Conservation (phyloP, 2,329 filamentous ascomycete genomes). For the Exophiala alcalophila region DNA sequence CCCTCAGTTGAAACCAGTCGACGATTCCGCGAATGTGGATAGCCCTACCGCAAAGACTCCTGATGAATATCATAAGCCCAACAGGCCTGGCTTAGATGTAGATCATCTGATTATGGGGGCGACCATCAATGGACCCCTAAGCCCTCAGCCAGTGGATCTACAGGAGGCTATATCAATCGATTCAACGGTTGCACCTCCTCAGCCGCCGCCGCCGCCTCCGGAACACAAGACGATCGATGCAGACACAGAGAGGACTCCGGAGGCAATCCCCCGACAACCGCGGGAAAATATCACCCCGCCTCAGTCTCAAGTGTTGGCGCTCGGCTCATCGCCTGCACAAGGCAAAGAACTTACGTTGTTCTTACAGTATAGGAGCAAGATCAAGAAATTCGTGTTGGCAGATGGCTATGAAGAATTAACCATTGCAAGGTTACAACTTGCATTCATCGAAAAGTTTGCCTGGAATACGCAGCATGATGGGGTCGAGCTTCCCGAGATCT, state of each 20-base stretch:
- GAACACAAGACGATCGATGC: constrained; percentile 24
- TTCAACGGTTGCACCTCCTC: constrained; percentile 29
- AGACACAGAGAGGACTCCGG: constrained; percentile 15
- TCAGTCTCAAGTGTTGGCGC: constrained; percentile 54
- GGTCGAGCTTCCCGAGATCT: constrained; percentile 89
- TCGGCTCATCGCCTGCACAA: constrained; percentile 67
- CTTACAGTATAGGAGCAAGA: constrained; percentile 31
- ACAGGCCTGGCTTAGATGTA: constrained; percentile 33
- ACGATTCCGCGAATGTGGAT: constrained; percentile 37
- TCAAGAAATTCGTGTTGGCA: constrained; percentile 31
- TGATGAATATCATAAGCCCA: constrained; percentile 60
- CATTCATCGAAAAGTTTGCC: constrained; percentile 98
- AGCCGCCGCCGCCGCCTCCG: constrained; percentile 21
- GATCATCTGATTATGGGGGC: constrained; percentile 50
- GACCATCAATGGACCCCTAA: constrained; percentile 58
- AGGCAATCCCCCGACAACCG: constrained; percentile 18
- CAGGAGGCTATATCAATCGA: constrained; percentile 38
- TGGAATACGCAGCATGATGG: constrained; percentile 98
- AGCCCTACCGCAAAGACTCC: constrained; percentile 57
- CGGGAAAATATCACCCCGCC: constrained; percentile 32
- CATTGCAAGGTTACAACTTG: constrained; percentile 82
- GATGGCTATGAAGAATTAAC: constrained; percentile 75
- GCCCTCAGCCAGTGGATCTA: constrained; percentile 38
- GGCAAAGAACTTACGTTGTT: constrained; percentile 91
- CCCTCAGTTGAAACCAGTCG: constrained; percentile 37